Evolutionary conservation across 2,329 filamentous ascomycete genomes (phyloP).

Genomic region (Colletotrichum sp.): DNA sequence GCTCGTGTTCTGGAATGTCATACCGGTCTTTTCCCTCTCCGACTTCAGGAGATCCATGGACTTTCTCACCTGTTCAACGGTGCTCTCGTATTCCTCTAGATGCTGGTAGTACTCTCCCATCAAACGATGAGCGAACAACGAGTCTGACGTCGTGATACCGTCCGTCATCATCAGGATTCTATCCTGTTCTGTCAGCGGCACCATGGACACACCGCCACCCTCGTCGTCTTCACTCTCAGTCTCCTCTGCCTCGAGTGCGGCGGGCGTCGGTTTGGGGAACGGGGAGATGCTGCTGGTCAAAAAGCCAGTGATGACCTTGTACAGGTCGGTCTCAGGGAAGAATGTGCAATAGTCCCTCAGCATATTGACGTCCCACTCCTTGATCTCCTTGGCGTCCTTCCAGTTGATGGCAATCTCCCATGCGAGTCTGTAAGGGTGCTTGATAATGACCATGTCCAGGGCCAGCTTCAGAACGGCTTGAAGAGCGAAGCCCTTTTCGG

Average conservation of each 20-base stretch:
- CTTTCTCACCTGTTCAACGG: constrained; percentile 79
- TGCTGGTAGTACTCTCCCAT: constrained; percentile 84
- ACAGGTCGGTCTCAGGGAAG: constrained; percentile 84
- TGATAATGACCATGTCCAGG: constrained; percentile 94
- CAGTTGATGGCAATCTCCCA: constrained; percentile 94
- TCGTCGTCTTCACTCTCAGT: constrained; percentile 63
- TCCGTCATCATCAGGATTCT: constrained; percentile 81
- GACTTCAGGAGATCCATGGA: constrained; percentile 66
- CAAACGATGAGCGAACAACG: constrained; percentile 82
- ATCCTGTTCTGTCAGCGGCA: constrained; percentile 75
- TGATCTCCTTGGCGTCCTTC: constrained; percentile 76
- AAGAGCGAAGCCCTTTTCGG: constrained; percentile 72
- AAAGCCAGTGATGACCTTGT: constrained; percentile 82
- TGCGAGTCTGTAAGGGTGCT: constrained; percentile 85
- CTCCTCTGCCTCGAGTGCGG: constrained; percentile 27
- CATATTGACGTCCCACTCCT: constrained; percentile 79
- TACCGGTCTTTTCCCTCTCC: constrained; percentile 70
- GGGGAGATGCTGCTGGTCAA: constrained; percentile 84
- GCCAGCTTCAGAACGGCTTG: constrained; percentile 78
- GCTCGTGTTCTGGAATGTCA: constrained; percentile 70
- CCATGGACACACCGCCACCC: constrained; percentile 57
- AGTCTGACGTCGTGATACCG: constrained; percentile 70
- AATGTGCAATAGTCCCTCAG: constrained; percentile 80
- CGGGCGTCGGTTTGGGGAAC: constrained; percentile 59
- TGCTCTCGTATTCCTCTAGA: constrained; percentile 83